These are phyloP conservation scores for Penicillium psychrofluorescens DNA, from an alignment of 495 filamentous ascomycete species.

Conservation along the genomic window DNA sequence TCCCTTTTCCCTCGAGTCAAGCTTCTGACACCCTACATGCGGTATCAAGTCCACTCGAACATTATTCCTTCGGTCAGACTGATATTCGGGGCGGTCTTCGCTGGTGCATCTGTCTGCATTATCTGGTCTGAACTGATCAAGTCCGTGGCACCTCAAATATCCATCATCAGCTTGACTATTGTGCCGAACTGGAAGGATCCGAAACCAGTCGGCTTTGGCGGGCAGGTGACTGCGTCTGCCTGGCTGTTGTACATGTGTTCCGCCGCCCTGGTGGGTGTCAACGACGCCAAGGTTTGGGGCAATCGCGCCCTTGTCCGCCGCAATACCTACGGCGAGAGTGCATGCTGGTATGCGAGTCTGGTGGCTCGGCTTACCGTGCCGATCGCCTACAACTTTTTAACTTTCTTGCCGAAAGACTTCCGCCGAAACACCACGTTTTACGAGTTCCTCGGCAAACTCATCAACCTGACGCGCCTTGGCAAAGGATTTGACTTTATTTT, in stretches of 20 bases:
- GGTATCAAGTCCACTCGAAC: slow-evolving; percentile 68
- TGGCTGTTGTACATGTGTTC: slow-evolving; percentile 95
- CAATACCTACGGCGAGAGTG: slow-evolving; percentile 84
- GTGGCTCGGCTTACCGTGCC: slow-evolving; percentile 88
- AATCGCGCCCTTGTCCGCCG: slow-evolving; percentile 83
- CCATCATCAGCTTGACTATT: slow-evolving; percentile 77
- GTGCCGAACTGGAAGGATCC: slow-evolving; percentile 64
- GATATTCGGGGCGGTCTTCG: slow-evolving; percentile 54
- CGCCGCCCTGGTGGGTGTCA: slow-evolving; percentile 76
- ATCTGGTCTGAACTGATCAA: slow-evolving; percentile 91
- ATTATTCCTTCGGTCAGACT: slow-evolving; percentile 58
- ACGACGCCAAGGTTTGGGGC: slow-evolving; percentile 89
- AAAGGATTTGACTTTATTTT: slow-evolving; percentile 83
- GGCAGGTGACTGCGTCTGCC: slow-evolving; percentile 71
- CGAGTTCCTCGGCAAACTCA: slow-evolving; percentile 71
- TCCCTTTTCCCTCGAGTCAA: slow-evolving; percentile 45
- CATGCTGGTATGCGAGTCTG: slow-evolving; percentile 89
- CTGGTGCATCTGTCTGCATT: slow-evolving; percentile 70
- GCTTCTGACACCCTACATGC: slow-evolving; percentile 76
- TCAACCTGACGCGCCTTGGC: slow-evolving; percentile 79
- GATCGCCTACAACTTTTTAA: slow-evolving; percentile 90
- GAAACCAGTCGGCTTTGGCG: slow-evolving; percentile 72
- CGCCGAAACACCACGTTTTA: slow-evolving; percentile 75
- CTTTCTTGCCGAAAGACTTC: slow-evolving; percentile 63
- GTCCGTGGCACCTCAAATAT: slow-evolving; percentile 62